Evolutionary conservation across 495 filamentous ascomycete species (phyloP).

Genomic region (Massariosphaeria phaeospora): DNA sequence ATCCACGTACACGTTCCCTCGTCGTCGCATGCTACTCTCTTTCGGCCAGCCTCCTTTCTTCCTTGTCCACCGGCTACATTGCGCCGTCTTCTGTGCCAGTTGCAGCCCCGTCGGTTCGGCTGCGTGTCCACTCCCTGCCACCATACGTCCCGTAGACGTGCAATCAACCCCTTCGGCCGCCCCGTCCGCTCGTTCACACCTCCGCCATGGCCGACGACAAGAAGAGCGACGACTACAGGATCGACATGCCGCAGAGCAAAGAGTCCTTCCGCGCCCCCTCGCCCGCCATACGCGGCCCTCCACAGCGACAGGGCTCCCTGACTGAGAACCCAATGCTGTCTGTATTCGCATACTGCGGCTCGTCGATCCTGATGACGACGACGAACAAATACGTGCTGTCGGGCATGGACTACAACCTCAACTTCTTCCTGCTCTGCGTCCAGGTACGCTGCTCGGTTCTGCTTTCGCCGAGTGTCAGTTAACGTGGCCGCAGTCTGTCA

Average conservation of each 20-base stretch:
- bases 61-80: neutral
- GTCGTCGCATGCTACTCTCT: neutral
- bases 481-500: conserved; percentile 60
- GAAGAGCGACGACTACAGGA: conserved; percentile 59
- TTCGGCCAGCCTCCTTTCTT: conserved; percentile 1
- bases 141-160: neutral
- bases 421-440: conserved; percentile 87
- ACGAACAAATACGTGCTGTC: conserved; percentile 99
- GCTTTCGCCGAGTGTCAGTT: no score
- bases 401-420: conserved; percentile 86
- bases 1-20: conserved; percentile 12
- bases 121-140: conserved; percentile 10
- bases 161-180: conserved; percentile 9
- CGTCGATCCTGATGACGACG: conserved; percentile 96
- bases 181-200: conserved; percentile 14
- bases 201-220: conserved; percentile 67
- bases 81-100: neutral
- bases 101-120: conserved; percentile 7
- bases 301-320: conserved; percentile 38
- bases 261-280: conserved; percentile 44
- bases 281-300: conserved; percentile 37
- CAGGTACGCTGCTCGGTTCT: conserved; percentile 60
- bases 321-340: conserved; percentile 71
- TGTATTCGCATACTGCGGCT: conserved; percentile 84
- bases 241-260: conserved; percentile 53